These are phyloP conservation scores for Alternaria conjuncta DNA, from an alignment of 2,329 filamentous ascomycete genomes.

Conservation along the genomic window DNA sequence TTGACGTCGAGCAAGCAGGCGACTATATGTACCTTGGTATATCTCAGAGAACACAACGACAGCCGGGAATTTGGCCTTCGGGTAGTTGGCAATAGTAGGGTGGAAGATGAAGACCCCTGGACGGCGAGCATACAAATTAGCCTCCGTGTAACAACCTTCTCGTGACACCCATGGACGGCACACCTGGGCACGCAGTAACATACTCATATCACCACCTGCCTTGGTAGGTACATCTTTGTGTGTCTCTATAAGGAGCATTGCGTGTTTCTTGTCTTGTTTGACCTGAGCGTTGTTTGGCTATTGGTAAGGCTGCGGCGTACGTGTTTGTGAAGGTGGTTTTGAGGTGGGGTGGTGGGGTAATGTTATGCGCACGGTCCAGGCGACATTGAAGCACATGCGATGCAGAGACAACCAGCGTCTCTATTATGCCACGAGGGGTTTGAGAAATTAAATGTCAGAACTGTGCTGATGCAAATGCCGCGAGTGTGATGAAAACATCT, in stretches of 20 bases:
- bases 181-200: slow-evolving; percentile 1
- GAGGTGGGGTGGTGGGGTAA: slow-evolving; percentile 26
- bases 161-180: background rate
- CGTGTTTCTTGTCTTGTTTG: slow-evolving; percentile 8
- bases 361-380: slow-evolving; percentile 12
- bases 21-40: slow-evolving; percentile 74
- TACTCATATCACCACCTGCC: slow-evolving; percentile 66
- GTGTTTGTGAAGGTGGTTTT: slow-evolving; percentile 1
- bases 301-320: slow-evolving; percentile 2
- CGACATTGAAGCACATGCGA: background rate
- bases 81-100: slow-evolving; percentile 82
- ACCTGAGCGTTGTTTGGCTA: background rate
- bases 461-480: background rate
- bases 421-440: background rate
- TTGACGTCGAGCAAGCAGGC: background rate
- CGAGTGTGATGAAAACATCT: background rate
- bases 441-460: background rate
- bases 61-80: slow-evolving; percentile 86
- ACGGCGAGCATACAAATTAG: background rate
- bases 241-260: slow-evolving; percentile 66
- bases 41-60: slow-evolving; percentile 93
- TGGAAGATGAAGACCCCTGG: slow-evolving; percentile 89
- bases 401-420: background rate
- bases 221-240: slow-evolving; percentile 66
- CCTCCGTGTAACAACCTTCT: slow-evolving; percentile 2